Percentiles rank a stretch among this genome's conserved stretches.
Conservation (phyloP, 305 asterid genomes). For the Vinca major region DNA sequence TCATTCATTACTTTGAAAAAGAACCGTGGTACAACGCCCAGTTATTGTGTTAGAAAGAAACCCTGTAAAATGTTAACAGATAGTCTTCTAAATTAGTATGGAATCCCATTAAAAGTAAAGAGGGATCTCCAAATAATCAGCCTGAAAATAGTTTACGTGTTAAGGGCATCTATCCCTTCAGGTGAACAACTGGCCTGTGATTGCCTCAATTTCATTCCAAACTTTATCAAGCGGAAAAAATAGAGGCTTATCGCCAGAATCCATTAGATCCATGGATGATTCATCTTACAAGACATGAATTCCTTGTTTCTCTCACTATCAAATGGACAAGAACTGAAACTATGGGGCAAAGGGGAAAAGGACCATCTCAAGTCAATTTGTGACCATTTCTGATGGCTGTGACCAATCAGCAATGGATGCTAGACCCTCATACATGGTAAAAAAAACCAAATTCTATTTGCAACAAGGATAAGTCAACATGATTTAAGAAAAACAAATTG, state of each 20-base stretch:
- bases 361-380: neutral
- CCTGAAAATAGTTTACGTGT: neutral
- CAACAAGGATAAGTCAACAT: neutral
- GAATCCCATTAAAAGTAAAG: neutral
- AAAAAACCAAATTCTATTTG: neutral
- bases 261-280: conserved; percentile 4
- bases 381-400: neutral
- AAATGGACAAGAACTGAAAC: neutral
- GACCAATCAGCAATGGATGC: neutral
- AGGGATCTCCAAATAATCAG: neutral
- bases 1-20: neutral
- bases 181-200: neutral
- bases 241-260: neutral
- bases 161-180: neutral
- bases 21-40: neutral
- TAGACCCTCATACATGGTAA: neutral
- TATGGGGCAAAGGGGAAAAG: neutral
- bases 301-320: neutral
- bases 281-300: neutral
- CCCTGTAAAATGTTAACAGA: neutral
- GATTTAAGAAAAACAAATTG: neutral
- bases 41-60: neutral
- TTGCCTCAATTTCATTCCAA: neutral
- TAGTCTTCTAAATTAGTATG: neutral
- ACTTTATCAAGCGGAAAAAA: neutral